phyloP scores from a whole-genome alignment of 345 rosid genomes.

The Streptanthus diversifolius region DNA sequence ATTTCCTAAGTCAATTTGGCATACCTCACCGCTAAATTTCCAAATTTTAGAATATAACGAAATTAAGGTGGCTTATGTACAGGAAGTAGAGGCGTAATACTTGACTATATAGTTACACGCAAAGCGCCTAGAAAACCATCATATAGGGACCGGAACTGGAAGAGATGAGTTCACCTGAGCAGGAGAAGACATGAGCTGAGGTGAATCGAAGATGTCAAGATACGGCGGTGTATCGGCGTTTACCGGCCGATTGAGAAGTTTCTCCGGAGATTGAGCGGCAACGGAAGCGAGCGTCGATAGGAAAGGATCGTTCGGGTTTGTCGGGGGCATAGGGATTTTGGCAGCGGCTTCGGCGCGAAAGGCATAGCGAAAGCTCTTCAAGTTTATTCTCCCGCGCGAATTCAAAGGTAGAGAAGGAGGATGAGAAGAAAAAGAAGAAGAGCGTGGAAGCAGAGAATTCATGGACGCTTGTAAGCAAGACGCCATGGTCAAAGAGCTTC shows the following conservation, averaged over 20 bases:
- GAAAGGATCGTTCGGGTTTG: constrained; percentile 79
- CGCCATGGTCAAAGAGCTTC: constrained; percentile 38
- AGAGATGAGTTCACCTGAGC: constrained; percentile 46
- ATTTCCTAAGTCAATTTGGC: neutral
- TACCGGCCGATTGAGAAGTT: constrained; percentile 44
- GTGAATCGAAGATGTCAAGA: constrained; percentile 68
- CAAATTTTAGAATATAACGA: neutral
- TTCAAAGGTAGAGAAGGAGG: constrained; percentile 32
- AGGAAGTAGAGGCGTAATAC: neutral
- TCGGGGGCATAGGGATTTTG: constrained; percentile 60
- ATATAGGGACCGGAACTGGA: neutral
- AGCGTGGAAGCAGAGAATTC: constrained; percentile 37
- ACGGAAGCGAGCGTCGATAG: constrained; percentile 56
- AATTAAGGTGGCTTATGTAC: neutral
- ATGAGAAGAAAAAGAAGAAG: constrained; percentile 15
- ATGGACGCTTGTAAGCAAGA: constrained; percentile 47
- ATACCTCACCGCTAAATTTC: neutral
- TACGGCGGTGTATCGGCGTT: constrained; percentile 59
- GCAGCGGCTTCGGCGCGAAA: constrained; percentile 43
- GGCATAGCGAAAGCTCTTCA: constrained; percentile 35
- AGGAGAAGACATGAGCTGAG: constrained; percentile 78
- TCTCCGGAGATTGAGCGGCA: constrained; percentile 59
- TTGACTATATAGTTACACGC: neutral
- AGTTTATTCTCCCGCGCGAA: constrained; percentile 30
- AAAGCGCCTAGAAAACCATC: neutral